phyloP scores from a whole-genome alignment of 2,329 filamentous ascomycete genomes.

The Phoma sp. region DNA sequence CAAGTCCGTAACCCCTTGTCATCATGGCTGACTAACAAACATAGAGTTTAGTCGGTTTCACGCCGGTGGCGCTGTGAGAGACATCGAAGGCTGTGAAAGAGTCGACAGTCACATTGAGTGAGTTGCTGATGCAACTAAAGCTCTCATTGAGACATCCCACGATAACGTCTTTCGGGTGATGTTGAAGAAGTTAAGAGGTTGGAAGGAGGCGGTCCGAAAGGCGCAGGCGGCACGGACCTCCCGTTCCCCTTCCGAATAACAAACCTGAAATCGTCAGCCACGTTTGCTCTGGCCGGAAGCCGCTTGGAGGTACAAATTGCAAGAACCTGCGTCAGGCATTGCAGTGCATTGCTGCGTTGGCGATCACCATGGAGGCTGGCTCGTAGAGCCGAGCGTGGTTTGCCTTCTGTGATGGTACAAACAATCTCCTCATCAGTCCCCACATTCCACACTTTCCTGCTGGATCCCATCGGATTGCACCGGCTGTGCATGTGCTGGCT shows the following conservation, averaged over 20 bases:
- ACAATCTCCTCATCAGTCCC: not conserved
- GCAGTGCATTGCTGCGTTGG: not conserved
- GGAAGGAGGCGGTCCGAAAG: constrained; percentile 1
- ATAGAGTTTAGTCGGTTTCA: not conserved
- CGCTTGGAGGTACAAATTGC: constrained; percentile 1
- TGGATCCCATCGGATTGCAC: not conserved
- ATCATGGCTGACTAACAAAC: constrained; percentile 7
- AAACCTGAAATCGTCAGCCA: constrained; percentile 5
- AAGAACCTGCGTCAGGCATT: constrained; percentile 10
- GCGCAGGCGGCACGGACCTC: constrained; percentile 2
- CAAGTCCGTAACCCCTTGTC: not conserved
- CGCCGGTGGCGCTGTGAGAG: constrained; percentile 2
- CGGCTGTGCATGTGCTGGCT: too few species aligned
- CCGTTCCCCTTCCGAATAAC: not conserved
- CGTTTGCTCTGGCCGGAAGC: not conserved
- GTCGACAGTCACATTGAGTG: not conserved
- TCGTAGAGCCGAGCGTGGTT: not conserved
- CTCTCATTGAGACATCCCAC: constrained; percentile 1
- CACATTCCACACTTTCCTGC: not conserved
- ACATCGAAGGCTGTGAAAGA: constrained; percentile 3
- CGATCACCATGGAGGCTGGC: constrained; percentile 3
- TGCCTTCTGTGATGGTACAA: not conserved
- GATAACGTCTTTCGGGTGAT: constrained; percentile 7
- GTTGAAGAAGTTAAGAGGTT: constrained; percentile 7
- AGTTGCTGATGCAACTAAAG: not conserved